Evolutionary conservation across 2,329 filamentous ascomycete species (phyloP), one percentile per base, ranked within the genome.

Genomic region (Furcasterigmium furcatum): DNA sequence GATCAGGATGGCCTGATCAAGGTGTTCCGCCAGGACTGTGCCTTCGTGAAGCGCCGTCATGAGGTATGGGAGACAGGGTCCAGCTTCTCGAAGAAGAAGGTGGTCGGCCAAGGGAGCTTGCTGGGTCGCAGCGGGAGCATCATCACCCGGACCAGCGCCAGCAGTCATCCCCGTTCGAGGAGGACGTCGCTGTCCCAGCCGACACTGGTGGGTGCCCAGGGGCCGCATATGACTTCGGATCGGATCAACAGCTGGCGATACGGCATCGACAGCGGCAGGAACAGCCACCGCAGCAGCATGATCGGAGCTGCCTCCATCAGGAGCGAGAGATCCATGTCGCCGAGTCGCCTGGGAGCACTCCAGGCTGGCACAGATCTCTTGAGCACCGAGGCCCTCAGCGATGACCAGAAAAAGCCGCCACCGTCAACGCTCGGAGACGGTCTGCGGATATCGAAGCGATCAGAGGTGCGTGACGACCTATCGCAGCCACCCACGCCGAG

Each of bases 21-120:
- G 62, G 87, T 97, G 1, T 96, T 96, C 61, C 82, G 94, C 18
- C 92, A 97, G 64, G 94, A 99, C 61, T 96, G 92, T 60, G 94
- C 92, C 1, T 89, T 80, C 55, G 67, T 76, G 41, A 96, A 95
- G 65, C 84, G 92, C 5, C 78, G 81, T 45, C 79, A 84, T 46
- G 88, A 91, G 45, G 80, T 77, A 30, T 92, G 86, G 85, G 90
- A 96, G 54, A 82, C 85, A 0, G 78, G 79, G 1, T 92, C 87
- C 14, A 82, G 82, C 8, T 87, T 95, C 55, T 91, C 88, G 9
- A 83, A 82, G 52, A 83, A 82, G 52, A 84, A 82, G 55, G 67
- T 88, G 39, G 65, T 78, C 12, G 76, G 74, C 6, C 42, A 42
- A 20, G 78, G 75, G 43, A 76, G 77, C 20, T 73, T 88, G 2